Conservation (phyloP, 1,284 basidiomycete genomes). For the Apiotrichum laibachii region DNA sequence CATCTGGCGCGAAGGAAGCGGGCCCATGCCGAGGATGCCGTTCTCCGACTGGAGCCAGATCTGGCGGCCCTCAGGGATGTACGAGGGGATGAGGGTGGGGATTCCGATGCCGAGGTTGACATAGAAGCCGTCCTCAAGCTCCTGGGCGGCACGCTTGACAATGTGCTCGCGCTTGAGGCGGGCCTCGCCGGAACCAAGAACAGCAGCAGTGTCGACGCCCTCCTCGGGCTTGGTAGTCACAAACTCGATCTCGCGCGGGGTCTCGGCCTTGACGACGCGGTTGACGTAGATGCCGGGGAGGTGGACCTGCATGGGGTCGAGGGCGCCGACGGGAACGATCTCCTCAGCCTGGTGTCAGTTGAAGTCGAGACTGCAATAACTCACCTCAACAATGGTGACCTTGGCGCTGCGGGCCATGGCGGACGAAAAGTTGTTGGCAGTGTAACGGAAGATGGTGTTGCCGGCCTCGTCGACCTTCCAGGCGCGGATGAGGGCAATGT, state of each 20-base stretch:
- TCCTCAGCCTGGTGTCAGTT: conserved; percentile 70
- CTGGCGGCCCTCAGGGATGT: conserved; percentile 68
- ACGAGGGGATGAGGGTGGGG: conserved; percentile 90
- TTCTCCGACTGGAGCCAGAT: conserved; percentile 93
- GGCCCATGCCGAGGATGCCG: conserved; percentile 91
- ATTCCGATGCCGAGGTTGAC: conserved; percentile 74
- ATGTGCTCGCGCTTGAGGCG: conserved; percentile 63
- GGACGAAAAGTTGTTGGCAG: conserved; percentile 81
- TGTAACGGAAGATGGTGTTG: conserved; percentile 81
- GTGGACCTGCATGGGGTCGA: conserved; percentile 78
- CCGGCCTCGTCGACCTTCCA: conserved; percentile 94
- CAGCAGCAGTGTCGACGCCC: conserved; percentile 25
- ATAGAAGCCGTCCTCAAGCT: conserved; percentile 85
- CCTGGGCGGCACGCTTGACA: conserved; percentile 68
- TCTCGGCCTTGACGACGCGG: conserved; percentile 74
- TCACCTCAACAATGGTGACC: conserved; percentile 69
- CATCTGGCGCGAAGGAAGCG: conserved; percentile 79
- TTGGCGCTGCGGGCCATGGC: conserved; percentile 87
- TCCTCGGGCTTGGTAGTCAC: conserved; percentile 54
- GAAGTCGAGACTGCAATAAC: background rate
- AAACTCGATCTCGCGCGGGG: conserved; percentile 78
- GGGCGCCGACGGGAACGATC: conserved; percentile 79
- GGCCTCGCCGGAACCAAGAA: conserved; percentile 50
- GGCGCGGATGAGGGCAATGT: conserved; percentile 84
- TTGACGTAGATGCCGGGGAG: conserved; percentile 84